These are phyloP conservation scores for Exophiala phaeomuriformis DNA, from an alignment of 2,329 filamentous ascomycete species.

Conservation along the genomic window DNA sequence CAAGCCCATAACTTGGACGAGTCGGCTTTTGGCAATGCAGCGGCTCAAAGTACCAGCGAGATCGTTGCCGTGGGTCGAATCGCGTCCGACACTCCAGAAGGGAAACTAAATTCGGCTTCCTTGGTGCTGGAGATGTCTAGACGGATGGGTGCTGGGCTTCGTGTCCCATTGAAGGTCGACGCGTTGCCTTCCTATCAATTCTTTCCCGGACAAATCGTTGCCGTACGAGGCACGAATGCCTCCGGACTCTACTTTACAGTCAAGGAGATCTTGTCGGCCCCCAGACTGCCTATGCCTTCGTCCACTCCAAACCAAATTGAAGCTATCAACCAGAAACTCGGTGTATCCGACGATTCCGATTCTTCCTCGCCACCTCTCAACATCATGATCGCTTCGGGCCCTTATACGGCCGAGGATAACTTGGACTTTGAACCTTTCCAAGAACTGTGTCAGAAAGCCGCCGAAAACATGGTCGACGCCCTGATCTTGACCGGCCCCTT, in stretches of 20 bases:
- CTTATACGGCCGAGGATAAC: slow-evolving; percentile 87
- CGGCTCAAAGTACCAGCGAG: slow-evolving; percentile 73
- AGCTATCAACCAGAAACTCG: slow-evolving; percentile 60
- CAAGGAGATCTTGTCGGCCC: slow-evolving; percentile 65
- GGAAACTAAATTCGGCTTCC: slow-evolving; percentile 76
- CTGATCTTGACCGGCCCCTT: slow-evolving; percentile 81
- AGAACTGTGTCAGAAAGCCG: slow-evolving; percentile 69
- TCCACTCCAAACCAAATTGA: slow-evolving; percentile 61
- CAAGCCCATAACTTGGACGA: slow-evolving; percentile 70
- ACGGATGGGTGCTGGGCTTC: slow-evolving; percentile 70
- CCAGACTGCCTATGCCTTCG: slow-evolving; percentile 66
- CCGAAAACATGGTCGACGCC: slow-evolving; percentile 65
- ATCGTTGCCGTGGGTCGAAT: slow-evolving; percentile 88
- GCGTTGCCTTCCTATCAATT: slow-evolving; percentile 66
- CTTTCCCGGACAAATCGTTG: slow-evolving; percentile 92
- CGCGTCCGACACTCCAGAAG: slow-evolving; percentile 77
- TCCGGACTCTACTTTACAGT: slow-evolving; percentile 78
- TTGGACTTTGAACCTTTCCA: slow-evolving; percentile 83
- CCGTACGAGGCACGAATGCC: slow-evolving; percentile 76
- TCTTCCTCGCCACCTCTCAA: slow-evolving; percentile 59
- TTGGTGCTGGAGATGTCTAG: slow-evolving; percentile 83
- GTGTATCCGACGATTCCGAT: slow-evolving; percentile 50
- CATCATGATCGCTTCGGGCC: slow-evolving; percentile 71
- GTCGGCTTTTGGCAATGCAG: slow-evolving; percentile 76
- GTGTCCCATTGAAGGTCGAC: slow-evolving; percentile 72